Percentiles rank a stretch among this genome's conserved stretches.
Conservation (phyloP, 495 filamentous ascomycete genomes). For the Wilcoxina mikolae region DNA sequence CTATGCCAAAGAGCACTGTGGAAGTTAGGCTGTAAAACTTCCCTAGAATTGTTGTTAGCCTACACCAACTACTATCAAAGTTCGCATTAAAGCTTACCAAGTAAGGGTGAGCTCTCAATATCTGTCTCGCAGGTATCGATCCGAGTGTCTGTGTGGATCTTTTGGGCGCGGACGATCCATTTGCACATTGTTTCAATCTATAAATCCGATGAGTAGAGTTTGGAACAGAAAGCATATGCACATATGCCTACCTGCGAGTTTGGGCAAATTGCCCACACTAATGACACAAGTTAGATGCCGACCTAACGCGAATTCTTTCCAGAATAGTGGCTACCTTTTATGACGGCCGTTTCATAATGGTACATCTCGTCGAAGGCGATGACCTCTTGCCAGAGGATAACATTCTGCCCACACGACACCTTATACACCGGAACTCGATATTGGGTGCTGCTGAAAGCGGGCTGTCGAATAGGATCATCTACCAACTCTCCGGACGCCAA, state of each 20-base stretch:
- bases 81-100: not conserved
- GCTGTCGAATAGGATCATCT: not conserved
- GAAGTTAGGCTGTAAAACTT: not conserved
- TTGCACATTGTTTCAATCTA: not conserved
- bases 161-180: not conserved
- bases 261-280: not conserved
- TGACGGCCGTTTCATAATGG: not conserved
- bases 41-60: not conserved
- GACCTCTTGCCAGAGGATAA: constrained; percentile 20
- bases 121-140: not conserved
- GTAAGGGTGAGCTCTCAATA: not conserved
- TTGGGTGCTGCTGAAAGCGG: too few relatives aligned
- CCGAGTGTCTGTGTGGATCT: not conserved
- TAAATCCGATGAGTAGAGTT: not conserved
- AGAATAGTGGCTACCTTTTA: not conserved
- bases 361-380: constrained; percentile 15
- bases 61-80: not conserved
- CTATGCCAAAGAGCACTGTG: constrained; percentile 8
- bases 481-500: not conserved
- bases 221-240: not conserved
- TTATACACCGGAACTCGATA: not conserved
- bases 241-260: not conserved
- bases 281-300: not conserved
- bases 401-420: not conserved
- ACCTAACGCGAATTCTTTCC: not conserved